Percentiles rank a stretch among this genome's conserved stretches.
Conservation (phyloP, 768 basidiomycete genomes). For the Lentinula lateritia region DNA sequence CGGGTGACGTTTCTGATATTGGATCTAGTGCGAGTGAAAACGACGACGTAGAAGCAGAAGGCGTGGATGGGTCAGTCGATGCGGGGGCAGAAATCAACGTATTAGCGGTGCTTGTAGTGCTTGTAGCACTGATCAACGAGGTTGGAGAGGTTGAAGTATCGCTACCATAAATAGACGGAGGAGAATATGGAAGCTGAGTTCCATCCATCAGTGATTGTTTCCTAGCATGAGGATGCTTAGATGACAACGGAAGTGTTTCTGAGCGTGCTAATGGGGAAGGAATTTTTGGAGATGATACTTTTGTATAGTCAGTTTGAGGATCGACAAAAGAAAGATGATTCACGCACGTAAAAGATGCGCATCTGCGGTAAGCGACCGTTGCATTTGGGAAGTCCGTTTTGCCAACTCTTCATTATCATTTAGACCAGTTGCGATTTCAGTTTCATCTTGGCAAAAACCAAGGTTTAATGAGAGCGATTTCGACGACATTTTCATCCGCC, state of each 20-base stretch:
- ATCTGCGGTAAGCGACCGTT: slow-evolving; percentile 2
- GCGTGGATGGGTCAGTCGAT: slow-evolving; percentile 12
- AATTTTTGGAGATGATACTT: slow-evolving; percentile 27
- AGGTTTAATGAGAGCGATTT: slow-evolving; percentile 69
- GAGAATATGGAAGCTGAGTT: not conserved
- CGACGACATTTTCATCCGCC: slow-evolving; percentile 45
- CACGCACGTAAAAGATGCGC: slow-evolving; percentile 1
- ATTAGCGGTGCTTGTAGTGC: not conserved
- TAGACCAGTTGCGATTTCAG: slow-evolving; percentile 21
- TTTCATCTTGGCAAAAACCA: slow-evolving; percentile 35
- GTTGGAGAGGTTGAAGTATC: not conserved
- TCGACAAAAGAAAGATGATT: not conserved
- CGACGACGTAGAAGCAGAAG: slow-evolving; percentile 39
- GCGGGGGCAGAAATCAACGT: slow-evolving; percentile 3
- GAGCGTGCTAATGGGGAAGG: slow-evolving; percentile 46
- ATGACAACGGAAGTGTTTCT: slow-evolving; percentile 43
- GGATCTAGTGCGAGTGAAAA: slow-evolving; percentile 45
- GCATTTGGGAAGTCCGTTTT: slow-evolving; percentile 21
- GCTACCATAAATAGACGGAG: slow-evolving; percentile 15
- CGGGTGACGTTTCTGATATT: slow-evolving; percentile 22
- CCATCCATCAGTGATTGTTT: slow-evolving; percentile 66
- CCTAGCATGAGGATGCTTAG: slow-evolving; percentile 72
- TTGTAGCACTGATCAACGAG: slow-evolving; percentile 14
- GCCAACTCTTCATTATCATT: slow-evolving; percentile 14
- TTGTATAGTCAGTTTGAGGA: slow-evolving; percentile 10